Evolutionary conservation across 1,284 basidiomycete genomes (phyloP).

Genomic region (Rhizopogon hawkerae): DNA sequence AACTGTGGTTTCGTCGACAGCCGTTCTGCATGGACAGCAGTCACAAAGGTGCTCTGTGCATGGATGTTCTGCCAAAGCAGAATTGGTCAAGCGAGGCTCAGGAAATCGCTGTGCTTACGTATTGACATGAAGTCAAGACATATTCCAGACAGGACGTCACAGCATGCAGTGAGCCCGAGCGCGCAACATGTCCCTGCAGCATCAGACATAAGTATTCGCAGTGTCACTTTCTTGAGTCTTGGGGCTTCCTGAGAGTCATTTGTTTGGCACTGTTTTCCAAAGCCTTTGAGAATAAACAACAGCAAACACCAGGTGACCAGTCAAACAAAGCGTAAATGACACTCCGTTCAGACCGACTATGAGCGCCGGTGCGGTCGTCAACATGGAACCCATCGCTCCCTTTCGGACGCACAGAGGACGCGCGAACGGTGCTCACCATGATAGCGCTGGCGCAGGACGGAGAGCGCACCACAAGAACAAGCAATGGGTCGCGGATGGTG

Average conservation of each 20-base stretch:
- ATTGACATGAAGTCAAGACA: constrained; percentile 18
- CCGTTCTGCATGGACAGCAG: constrained; percentile 13
- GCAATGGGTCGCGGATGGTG: constrained; percentile 43
- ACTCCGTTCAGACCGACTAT: constrained; percentile 1
- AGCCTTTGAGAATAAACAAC: constrained; percentile 7
- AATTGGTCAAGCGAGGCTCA: background rate
- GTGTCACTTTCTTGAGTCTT: too few species aligned
- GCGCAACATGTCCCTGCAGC: constrained; percentile 18
- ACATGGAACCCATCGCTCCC: constrained; percentile 19
- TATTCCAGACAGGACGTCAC: constrained; percentile 20
- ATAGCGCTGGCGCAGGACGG: constrained; percentile 14
- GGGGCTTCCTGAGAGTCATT: background rate
- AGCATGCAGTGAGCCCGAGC: constrained; percentile 13
- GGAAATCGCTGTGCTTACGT: constrained; percentile 11
- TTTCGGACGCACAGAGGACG: constrained; percentile 17
- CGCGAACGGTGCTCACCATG: constrained; percentile 15
- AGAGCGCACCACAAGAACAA: constrained; percentile 36
- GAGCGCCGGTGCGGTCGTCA: constrained; percentile 8
- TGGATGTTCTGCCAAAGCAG: constrained; percentile 11
- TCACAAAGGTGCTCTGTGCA: constrained; percentile 21
- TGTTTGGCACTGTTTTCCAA: constrained; percentile 6
- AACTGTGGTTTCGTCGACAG: background rate
- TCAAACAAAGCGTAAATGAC: background rate
- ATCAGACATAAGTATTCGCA: constrained; percentile 12
- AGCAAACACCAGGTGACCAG: background rate